Conservation (phyloP, 495 filamentous ascomycete species). For the Penicillium psychrofluorescens region DNA sequence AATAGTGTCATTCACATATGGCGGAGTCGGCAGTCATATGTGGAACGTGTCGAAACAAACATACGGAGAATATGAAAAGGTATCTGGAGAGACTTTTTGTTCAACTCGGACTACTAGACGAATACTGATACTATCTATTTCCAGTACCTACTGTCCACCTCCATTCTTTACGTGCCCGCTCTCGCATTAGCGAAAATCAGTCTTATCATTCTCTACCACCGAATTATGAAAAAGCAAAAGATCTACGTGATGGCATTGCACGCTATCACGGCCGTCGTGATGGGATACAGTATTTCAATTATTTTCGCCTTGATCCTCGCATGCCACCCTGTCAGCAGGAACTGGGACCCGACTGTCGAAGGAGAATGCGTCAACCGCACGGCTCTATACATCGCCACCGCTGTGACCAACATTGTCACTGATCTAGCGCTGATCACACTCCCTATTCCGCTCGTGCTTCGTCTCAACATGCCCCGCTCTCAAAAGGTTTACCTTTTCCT, state of each 20-base stretch:
- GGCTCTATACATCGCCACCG: conserved; percentile 27
- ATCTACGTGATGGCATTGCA: conserved; percentile 11
- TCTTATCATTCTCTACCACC: conserved; percentile 25
- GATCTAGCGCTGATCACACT: conserved; percentile 30
- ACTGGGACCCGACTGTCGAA: conserved; percentile 21
- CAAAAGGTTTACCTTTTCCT: conserved; percentile 14
- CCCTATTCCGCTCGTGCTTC: conserved; percentile 22
- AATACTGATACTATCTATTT: too few species aligned
- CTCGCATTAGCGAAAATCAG: conserved; percentile 27
- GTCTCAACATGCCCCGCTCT: conserved; percentile 10
- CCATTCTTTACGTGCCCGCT: conserved; percentile 23
- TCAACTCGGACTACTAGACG: not conserved
- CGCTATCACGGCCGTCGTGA: conserved; percentile 11
- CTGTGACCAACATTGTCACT: conserved; percentile 30
- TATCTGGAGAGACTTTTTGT: not conserved
- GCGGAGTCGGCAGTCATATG: conserved; percentile 10
- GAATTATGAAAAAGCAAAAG: conserved; percentile 11
- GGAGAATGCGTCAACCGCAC: conserved; percentile 26
- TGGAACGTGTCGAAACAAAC: conserved; percentile 8
- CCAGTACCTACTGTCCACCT: conserved; percentile 15
- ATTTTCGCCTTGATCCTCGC: conserved; percentile 29
- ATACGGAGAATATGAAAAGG: conserved; percentile 7
- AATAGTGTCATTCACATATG: not conserved
- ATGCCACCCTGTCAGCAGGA: conserved; percentile 26
- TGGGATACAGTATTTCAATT: conserved; percentile 21